Base-by-base conservation (phyloP, 805 yeast species). In the Maudiozyma saulgeensis region DNA sequence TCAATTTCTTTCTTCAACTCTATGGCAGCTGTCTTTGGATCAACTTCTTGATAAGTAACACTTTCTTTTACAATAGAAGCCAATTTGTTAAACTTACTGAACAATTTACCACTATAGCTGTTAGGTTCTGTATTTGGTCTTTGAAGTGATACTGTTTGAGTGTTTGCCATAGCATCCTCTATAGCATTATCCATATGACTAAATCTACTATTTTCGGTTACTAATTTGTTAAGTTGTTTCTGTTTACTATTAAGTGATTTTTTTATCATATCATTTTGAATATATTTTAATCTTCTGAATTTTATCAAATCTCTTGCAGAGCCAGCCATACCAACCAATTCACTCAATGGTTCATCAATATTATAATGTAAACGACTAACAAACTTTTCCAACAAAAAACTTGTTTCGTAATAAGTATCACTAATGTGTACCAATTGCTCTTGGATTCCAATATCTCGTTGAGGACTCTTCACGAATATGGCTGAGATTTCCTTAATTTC, bases 51-150 rank as follows among this genome's bases (percentile, higher is more conserved):
- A 45, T 62, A 62, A 44, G 55, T 61, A 13, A 64, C 63, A 2
- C 64, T 51, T 25, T 64, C 69, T 42, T 63, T 64, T 3, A 66
- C 66, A 21, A 63, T 62, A 31, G 52, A 53, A 1, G 68, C 67
- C 16, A 66, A 16, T 47, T 64, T 61, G 48, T 54, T 61, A 44
- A 64, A 61, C 44, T 54, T 58, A 41, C 57, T 61, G 16, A 62
- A 52, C 8, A 63, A 43, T 38, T 54, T 58, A 1, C 67, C 64
- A 43, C 67, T 49, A 42, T 63, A 62, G 15, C 51, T 39, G 12
- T 26, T 47, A 2, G 47, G 11, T 19, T 41, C 41, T 16, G 19
- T 26, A 12, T 26, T 34, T 12, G 57, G 56, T 25, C 54, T 46
- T 35, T 52, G 46, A n/a, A 61, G 54, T 41, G 53, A 56, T 3